phyloP scores from a whole-genome alignment of 2,329 filamentous ascomycete species.

The Grosmannia clavigera region DNA sequence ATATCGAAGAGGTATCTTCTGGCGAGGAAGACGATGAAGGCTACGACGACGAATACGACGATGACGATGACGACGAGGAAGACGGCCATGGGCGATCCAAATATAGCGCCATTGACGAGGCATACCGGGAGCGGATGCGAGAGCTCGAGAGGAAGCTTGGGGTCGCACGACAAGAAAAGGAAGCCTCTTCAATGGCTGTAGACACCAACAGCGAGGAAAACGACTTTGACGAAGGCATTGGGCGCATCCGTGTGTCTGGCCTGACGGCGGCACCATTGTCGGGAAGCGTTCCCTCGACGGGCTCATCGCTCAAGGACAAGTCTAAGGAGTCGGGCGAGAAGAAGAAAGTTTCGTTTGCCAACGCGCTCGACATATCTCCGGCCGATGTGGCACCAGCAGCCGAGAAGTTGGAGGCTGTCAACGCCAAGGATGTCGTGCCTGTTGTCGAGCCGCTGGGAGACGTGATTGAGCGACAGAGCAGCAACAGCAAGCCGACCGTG shows the following conservation, averaged over 20 bases:
- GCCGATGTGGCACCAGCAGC: not conserved
- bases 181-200: not conserved
- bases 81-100: constrained; percentile 67
- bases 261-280: not conserved
- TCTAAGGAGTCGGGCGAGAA: constrained; percentile 17
- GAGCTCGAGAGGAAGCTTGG: constrained; percentile 67
- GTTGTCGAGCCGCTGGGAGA: constrained; percentile 13
- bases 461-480: constrained; percentile 16
- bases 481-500: not conserved
- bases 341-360: constrained; percentile 75
- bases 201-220: not conserved
- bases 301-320: constrained; percentile 5
- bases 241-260: constrained; percentile 38
- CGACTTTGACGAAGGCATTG: constrained; percentile 34
- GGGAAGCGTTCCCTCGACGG: not conserved
- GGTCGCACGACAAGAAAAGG: constrained; percentile 31
- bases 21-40: constrained; percentile 37
- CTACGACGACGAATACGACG: constrained; percentile 22
- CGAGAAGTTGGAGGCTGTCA: not conserved
- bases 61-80: constrained; percentile 45
- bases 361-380: constrained; percentile 56
- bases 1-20: constrained; percentile 59
- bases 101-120: constrained; percentile 52
- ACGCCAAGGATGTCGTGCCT: constrained; percentile 1
- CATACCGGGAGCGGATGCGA: constrained; percentile 72